Evolutionary conservation across 768 basidiomycete genomes (phyloP), one percentile per base, ranked within the genome.

Genomic region (Pleurotus salmoneostramineus): DNA sequence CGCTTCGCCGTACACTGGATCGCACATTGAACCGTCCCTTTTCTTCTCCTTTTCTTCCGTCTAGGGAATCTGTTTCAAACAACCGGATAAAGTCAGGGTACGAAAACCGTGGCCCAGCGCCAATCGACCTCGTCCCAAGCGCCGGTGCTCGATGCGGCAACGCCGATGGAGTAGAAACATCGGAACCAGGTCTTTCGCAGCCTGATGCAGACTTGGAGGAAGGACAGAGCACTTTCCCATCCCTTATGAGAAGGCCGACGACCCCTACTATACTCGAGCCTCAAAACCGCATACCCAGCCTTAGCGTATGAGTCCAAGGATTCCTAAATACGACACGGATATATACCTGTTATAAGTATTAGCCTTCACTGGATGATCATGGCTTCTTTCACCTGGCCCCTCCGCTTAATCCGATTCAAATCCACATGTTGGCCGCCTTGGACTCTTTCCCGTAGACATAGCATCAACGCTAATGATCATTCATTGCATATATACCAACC

Each of bases 81-180:
- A 93, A 94, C 71, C 85, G 91, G 43, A 74, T 94, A 67, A 91
- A 91, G 67, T 91, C 90, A 5, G 89, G 89, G 17, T 82, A 89
- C 62, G 72, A 77, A 55, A 80, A 82, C 58, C 81, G 88, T 27
- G 62, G 62, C 3, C 65, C 66, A 50, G 84, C 87, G 6, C 89
- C 90, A 42, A 92, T 93, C 60, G 88, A 91, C 70, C 71, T 69
- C 64, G 85, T 93, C 5, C 89, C 89, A 1, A 71, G 77, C 14
- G 91, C 90, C 1, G 90, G 91, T 2, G 78, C 88, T 32, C 78
- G 87, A 37, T 68, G 76, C 15, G 89, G 88, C 45, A 80, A 77
- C 27, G 80, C 89, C 12, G 78, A 87, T 64, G 89, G 89, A 27
- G 62, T 76, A 4, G 88, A 89, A 68, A 83, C 81, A 0, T 82